Evolutionary conservation across 2,329 filamentous ascomycete species (phyloP).

Genomic region (Diplodia mutila): DNA sequence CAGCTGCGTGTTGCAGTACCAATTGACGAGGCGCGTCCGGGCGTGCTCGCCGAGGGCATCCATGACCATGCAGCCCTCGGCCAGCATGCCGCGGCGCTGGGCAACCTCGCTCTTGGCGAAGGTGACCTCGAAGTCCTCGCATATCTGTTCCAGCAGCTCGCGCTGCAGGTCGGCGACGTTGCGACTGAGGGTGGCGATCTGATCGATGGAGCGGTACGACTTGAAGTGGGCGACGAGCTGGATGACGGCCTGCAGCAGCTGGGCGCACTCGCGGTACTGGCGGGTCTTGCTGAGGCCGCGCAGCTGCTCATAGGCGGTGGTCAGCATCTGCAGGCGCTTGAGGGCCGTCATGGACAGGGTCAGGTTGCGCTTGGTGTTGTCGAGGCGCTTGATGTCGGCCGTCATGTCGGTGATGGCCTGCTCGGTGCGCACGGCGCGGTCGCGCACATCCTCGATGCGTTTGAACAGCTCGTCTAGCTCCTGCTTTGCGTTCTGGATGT

Average conservation of each 20-base stretch:
- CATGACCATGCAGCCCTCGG: constrained; percentile 90
- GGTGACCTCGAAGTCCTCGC: constrained; percentile 95
- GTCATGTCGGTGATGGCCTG: constrained; percentile 98
- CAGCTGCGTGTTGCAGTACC: constrained; percentile 98
- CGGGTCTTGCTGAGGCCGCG: constrained; percentile 78
- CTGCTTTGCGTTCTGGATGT: constrained; percentile 87
- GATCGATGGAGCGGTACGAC: constrained; percentile 95
- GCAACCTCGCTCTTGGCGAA: constrained; percentile 87
- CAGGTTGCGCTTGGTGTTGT: constrained; percentile 94
- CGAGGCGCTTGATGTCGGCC: constrained; percentile 94
- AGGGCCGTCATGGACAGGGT: constrained; percentile 97
- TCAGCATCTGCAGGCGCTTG: constrained; percentile 97
- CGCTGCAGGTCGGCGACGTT: constrained; percentile 93
- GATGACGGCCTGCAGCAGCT: constrained; percentile 89
- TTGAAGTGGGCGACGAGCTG: constrained; percentile 99
- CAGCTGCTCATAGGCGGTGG: constrained; percentile 97
- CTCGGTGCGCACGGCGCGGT: constrained; percentile 88
- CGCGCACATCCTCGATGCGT: constrained; percentile 91
- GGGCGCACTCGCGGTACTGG: constrained; percentile 94
- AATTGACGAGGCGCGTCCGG: constrained; percentile 78
- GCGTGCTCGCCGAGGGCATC: constrained; percentile 91
- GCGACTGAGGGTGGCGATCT: constrained; percentile 89
- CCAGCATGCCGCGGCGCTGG: constrained; percentile 69
- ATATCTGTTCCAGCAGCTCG: constrained; percentile 94
- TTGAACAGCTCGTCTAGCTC: constrained; percentile 89